Evolutionary conservation across 2,329 filamentous ascomycete species (phyloP).

Genomic region (Alternaria angustiovoidea): DNA sequence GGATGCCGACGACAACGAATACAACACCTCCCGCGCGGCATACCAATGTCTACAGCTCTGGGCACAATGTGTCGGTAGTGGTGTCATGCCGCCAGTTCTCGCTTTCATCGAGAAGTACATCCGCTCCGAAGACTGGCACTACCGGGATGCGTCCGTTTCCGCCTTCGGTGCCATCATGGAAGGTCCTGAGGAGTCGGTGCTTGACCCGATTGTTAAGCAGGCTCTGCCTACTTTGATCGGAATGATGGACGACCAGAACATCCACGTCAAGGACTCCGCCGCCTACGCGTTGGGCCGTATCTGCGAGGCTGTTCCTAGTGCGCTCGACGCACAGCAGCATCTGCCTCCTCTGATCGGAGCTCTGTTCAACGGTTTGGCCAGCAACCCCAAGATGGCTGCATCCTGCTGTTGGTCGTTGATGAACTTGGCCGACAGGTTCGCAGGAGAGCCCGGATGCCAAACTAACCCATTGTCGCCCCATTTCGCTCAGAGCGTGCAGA

Average conservation of each 20-base stretch:
- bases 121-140: conserved; percentile 90
- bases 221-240: conserved; percentile 88
- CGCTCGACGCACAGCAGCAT: conserved; percentile 85
- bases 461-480: conserved; percentile 86
- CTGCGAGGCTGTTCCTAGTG: conserved; percentile 89
- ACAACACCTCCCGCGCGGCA: conserved; percentile 92
- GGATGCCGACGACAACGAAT: conserved; percentile 95
- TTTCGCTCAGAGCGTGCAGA: conserved; percentile 90
- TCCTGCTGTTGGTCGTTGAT: conserved; percentile 99
- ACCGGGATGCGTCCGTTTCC: conserved; percentile 92
- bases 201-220: conserved; percentile 95
- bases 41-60: conserved; percentile 98
- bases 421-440: conserved; percentile 96
- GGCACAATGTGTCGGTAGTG: conserved; percentile 85
- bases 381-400: conserved; percentile 94
- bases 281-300: conserved; percentile 96
- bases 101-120: conserved; percentile 92
- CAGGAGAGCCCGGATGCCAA: conserved; percentile 80
- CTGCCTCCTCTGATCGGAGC: conserved; percentile 85
- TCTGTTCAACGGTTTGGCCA: conserved; percentile 87
- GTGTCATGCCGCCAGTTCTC: conserved; percentile 86
- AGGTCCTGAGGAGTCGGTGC: conserved; percentile 88
- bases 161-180: conserved; percentile 99
- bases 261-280: conserved; percentile 94
- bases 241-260: conserved; percentile 88